Evolutionary conservation across 345 rosid genomes (phyloP).

Genomic region (Toxicodendron radicans): DNA sequence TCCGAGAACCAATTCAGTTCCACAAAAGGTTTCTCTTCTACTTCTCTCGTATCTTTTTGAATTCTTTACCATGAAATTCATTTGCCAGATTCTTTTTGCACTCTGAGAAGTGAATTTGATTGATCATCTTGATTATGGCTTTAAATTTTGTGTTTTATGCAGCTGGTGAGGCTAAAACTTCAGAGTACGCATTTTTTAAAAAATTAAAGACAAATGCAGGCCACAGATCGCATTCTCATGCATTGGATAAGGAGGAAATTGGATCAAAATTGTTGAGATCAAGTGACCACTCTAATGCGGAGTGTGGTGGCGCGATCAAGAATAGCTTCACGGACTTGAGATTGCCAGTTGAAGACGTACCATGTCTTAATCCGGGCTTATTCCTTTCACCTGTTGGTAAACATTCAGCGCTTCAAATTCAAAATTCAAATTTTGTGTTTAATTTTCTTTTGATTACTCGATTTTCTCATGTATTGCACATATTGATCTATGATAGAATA

Average conservation of each 20-base stretch:
- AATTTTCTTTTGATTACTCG: background rate
- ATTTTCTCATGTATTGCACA: background rate
- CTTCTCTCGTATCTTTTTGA: background rate
- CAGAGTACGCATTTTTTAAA: conserved; percentile 75
- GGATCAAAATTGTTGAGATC: conserved; percentile 23
- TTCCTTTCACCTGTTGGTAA: conserved; percentile 20
- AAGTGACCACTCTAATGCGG: conserved; percentile 31
- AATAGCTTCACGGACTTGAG: conserved; percentile 23
- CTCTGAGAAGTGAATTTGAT: background rate
- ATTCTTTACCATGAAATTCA: background rate
- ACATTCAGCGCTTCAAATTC: background rate
- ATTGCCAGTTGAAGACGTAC: conserved; percentile 26
- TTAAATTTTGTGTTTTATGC: conserved; percentile 15
- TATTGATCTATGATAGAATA: too few relatives aligned
- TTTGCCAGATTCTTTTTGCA: conserved; percentile 1
- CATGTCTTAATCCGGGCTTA: conserved; percentile 18
- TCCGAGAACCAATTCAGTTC: background rate
- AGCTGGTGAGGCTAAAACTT: conserved; percentile 68
- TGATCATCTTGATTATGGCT: background rate
- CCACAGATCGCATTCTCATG: conserved; percentile 20
- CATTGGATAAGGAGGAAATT: conserved; percentile 16
- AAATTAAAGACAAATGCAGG: conserved; percentile 51
- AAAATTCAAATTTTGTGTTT: background rate
- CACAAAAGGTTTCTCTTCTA: conserved; percentile 11
- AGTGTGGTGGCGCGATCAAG: conserved; percentile 16